Percentiles rank a stretch among this genome's conserved stretches.
Evolutionary conservation across 495 filamentous ascomycete genomes (phyloP).

Genomic region (Penicillium diatomitis): DNA sequence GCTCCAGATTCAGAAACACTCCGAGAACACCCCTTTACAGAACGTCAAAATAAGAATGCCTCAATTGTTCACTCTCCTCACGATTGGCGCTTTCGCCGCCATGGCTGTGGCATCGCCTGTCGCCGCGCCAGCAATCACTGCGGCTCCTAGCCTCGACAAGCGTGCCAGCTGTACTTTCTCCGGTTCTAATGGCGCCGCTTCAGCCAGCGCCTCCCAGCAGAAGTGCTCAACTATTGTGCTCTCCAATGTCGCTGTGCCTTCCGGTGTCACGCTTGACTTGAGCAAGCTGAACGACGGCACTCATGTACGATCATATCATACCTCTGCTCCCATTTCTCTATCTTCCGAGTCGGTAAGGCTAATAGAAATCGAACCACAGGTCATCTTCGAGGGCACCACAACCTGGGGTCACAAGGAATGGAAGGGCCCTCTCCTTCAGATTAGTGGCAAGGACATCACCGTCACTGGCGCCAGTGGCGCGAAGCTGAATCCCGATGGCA

Average conservation of each 20-base stretch:
- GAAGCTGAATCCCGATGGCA: constrained; percentile 37
- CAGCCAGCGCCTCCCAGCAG: constrained; percentile 34
- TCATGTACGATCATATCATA: constrained; percentile 28
- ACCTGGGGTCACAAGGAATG: constrained; percentile 47
- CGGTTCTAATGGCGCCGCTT: constrained; percentile 18
- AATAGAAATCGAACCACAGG: constrained; percentile 10
- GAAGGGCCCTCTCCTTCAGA: constrained; percentile 40
- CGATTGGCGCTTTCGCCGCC: neutral
- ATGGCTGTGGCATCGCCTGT: neutral
- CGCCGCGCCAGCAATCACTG: constrained; percentile 1
- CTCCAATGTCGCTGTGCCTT: constrained; percentile 39
- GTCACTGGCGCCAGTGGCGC: constrained; percentile 30
- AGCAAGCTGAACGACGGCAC: constrained; percentile 36
- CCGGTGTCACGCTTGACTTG: constrained; percentile 44
- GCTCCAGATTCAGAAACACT: no score
- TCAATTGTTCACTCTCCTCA: neutral
- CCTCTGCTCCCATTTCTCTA: neutral
- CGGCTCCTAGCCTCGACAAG: constrained; percentile 1
- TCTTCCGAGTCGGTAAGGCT: no score
- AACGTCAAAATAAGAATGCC: neutral
- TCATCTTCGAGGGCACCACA: constrained; percentile 43
- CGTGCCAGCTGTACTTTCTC: constrained; percentile 40
- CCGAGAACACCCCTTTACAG: no score
- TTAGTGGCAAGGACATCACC: constrained; percentile 37
- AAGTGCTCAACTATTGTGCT: constrained; percentile 45